These are phyloP conservation scores for Eleusine coracana DNA, from an alignment of 176 grass and related monocot genomes.

Conservation along the genomic window DNA sequence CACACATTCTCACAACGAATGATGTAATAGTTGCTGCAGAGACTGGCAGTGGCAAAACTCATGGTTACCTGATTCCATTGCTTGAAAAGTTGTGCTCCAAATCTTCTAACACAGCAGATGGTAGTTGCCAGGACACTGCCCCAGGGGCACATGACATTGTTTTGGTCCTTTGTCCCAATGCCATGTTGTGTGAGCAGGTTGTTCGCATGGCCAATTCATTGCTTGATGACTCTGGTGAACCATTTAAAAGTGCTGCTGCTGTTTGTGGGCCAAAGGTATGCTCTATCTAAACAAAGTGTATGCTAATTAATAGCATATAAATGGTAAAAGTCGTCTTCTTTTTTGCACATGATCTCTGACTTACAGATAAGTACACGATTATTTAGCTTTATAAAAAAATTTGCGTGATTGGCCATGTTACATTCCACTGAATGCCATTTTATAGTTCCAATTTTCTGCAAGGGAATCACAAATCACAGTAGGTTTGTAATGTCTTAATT, in stretches of 20 bases:
- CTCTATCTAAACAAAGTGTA: conserved; percentile 6
- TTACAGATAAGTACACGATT: background rate
- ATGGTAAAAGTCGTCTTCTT: background rate
- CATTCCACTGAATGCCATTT: conserved; percentile 10
- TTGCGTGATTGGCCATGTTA: background rate
- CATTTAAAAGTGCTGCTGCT: conserved; percentile 68
- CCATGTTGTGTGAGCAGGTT: conserved; percentile 96
- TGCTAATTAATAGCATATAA: conserved; percentile 13
- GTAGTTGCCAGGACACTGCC: conserved; percentile 29
- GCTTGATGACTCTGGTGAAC: conserved; percentile 67
- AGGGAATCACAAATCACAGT: background rate
- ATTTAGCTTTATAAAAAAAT: too few relatives aligned
- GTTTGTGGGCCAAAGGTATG: conserved; percentile 89
- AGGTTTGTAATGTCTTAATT: background rate
- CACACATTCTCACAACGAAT: conserved; percentile 63
- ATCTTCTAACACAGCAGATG: conserved; percentile 42
- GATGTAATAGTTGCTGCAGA: conserved; percentile 92
- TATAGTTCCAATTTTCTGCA: conserved; percentile 20
- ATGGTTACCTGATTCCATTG: conserved; percentile 88
- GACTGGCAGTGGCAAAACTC: conserved; percentile 96
- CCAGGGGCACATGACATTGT: conserved; percentile 16
- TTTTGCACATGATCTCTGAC: background rate
- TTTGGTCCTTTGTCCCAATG: conserved; percentile 90
- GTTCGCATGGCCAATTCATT: conserved; percentile 79
- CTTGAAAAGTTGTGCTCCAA: conserved; percentile 69